Percentiles rank a stretch among this genome's conserved stretches.
Conservation (phyloP, 345 rosid species). For the Populus tremula region DNA sequence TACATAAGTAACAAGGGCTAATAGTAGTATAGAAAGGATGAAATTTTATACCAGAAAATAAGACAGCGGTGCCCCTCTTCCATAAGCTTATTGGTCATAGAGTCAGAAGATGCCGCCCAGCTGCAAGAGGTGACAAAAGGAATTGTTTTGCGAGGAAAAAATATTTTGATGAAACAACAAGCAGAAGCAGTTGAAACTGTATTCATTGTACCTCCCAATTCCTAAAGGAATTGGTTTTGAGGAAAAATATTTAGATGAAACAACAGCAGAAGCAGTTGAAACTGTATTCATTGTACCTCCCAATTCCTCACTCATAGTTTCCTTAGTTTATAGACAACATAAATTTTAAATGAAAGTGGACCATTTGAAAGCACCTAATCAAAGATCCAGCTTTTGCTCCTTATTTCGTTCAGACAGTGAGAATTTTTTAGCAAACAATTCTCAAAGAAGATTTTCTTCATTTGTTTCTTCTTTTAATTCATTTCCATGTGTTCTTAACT, state of each 20-base stretch:
- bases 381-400: background rate
- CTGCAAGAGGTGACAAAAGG: constrained; percentile 13
- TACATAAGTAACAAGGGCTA: background rate
- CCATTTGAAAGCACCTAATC: background rate
- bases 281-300: too few species aligned
- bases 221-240: background rate
- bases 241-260: background rate
- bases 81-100: background rate
- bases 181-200: background rate
- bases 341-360: background rate
- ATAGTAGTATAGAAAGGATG: background rate
- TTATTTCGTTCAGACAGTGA: too few species aligned
- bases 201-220: too few species aligned
- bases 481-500: too few species aligned
- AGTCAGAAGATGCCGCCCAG: constrained; percentile 35
- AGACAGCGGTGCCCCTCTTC: background rate
- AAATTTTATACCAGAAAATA: background rate
- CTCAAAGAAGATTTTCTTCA: background rate
- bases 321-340: too few species aligned
- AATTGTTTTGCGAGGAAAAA: background rate
- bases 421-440: background rate
- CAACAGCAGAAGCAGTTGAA: background rate
- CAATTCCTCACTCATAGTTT: too few species aligned
- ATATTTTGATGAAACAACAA: background rate
- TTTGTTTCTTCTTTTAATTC: too few species aligned